Percentiles rank a stretch among this genome's conserved stretches.
Evolutionary conservation across 768 basidiomycete genomes (phyloP).

Genomic region (Leccinellum luteum): DNA sequence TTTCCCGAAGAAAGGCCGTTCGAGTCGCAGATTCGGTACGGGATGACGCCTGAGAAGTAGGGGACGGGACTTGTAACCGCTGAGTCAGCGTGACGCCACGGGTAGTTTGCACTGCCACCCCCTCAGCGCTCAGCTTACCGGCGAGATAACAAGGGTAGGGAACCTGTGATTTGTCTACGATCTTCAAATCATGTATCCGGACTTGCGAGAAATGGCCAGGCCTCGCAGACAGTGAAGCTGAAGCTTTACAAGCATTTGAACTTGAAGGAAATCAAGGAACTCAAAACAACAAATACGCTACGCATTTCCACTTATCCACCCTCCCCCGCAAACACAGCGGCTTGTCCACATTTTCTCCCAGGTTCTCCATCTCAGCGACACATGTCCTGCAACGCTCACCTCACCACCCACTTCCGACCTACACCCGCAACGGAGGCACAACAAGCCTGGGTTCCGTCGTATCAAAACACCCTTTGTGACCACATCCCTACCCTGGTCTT

Average conservation of each 20-base stretch:
- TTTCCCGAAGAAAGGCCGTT: neutral
- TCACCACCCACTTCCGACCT: constrained; percentile 45
- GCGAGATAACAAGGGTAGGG: no score
- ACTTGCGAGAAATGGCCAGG: neutral
- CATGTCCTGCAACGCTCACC: constrained; percentile 27
- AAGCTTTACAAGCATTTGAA: neutral
- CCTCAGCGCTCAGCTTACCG: no score
- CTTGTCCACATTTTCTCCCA: constrained; percentile 65
- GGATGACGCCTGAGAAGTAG: no score
- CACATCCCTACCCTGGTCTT: constrained; percentile 50
- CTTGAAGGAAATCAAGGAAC: neutral
- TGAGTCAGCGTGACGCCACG: no score
- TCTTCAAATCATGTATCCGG: constrained; percentile 24
- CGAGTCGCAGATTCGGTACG: no score
- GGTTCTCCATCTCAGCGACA: constrained; percentile 48
- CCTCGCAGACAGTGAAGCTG: neutral
- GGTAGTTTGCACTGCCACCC: neutral
- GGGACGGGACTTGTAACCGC: no score
- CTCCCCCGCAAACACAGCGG: constrained; percentile 71
- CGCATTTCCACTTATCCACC: constrained; percentile 41
- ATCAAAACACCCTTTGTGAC: constrained; percentile 58
- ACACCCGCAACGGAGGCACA: constrained; percentile 66
- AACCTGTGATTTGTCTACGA: constrained; percentile 54
- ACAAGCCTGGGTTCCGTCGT: constrained; percentile 35
- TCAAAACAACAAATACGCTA: constrained; percentile 5